These are phyloP conservation scores for Pelargonium citronellum DNA, from an alignment of 441 rosid genomes.

Conservation along the genomic window DNA sequence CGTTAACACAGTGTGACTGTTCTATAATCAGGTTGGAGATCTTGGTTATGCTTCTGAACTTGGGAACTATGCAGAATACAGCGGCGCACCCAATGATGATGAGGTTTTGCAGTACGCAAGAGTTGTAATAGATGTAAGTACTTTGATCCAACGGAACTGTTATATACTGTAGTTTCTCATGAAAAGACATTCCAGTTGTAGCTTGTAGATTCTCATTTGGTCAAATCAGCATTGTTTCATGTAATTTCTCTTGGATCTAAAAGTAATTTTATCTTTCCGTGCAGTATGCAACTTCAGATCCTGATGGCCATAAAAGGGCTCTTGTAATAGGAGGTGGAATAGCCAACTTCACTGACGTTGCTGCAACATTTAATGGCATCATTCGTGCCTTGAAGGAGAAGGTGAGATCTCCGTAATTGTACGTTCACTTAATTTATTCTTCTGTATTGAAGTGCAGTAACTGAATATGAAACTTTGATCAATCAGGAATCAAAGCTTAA, in stretches of 20 bases:
- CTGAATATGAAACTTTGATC: not conserved
- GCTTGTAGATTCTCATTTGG: not conserved
- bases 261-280: not conserved
- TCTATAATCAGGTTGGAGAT: conserved; percentile 51
- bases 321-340: conserved; percentile 70
- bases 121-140: conserved; percentile 81
- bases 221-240: too few species aligned
- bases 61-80: conserved; percentile 71
- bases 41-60: conserved; percentile 64
- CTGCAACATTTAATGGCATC: conserved; percentile 66
- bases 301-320: conserved; percentile 55
- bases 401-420: conserved; percentile 22
- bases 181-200: not conserved
- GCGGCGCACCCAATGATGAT: conserved; percentile 95
- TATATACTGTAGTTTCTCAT: too few species aligned
- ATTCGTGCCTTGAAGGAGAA: conserved; percentile 64
- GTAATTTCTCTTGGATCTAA: too few species aligned
- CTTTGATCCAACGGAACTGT: not conserved
- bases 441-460: not conserved
- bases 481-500: conserved; percentile 57
- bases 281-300: conserved; percentile 64
- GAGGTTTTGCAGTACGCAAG: conserved; percentile 93
- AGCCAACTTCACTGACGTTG: conserved; percentile 66
- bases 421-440: not conserved
- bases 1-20: not conserved